Evolutionary conservation across 441 rosid genomes (phyloP), one percentile per base, ranked within the genome.

Genomic region (Aleurites moluccanus): DNA sequence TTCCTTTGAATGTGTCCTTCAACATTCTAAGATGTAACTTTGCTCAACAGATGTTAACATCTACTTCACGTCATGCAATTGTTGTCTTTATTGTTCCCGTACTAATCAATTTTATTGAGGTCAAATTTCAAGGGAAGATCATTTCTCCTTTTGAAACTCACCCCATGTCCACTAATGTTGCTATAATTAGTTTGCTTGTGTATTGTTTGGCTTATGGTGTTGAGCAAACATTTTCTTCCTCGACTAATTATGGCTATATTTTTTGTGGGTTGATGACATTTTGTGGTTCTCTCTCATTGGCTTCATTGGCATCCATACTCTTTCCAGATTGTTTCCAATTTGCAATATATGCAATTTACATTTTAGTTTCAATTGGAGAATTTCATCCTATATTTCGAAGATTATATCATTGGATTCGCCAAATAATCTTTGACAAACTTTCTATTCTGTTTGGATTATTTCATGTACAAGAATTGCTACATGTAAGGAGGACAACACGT

Each of bases 41-140:
- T 18, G n/a, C 57, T 1, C 56, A 67, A 27, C 59, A 67, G 49
- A 67, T 3, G n/a, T 47, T 49, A 14, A 27, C 57, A 28, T 25
- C 50, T 10, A 30, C 23, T 38, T 10, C n/a, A 38, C 56, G 70
- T 11, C 70, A 67, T 67, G 70, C 70, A 30, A 47, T 67, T 25
- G 16, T 45, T 21, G 71, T 28, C 14, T 56, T 70, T 53, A 13
- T 55, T 9, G 33, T 70, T 56, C 73, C 73, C 56, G 18, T 38
- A 53, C 73, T 70, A 14, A n/a, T 70, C 73, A 70, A 56, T 40
- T 40, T 70, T 23, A 70, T 70, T 6, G 73, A 55, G 35, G 38
- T 70, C 4, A 56, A 56, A 40, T 70, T 28, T 49, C 73, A 55
- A 70, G 73, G 73, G 33, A 70, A 70, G 64, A 35, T 21, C 49